Evolutionary conservation across 192 early-diverging fungal species (phyloP), one percentile per base, ranked within the genome.

Genomic region (Rhizophagus prolifer): DNA sequence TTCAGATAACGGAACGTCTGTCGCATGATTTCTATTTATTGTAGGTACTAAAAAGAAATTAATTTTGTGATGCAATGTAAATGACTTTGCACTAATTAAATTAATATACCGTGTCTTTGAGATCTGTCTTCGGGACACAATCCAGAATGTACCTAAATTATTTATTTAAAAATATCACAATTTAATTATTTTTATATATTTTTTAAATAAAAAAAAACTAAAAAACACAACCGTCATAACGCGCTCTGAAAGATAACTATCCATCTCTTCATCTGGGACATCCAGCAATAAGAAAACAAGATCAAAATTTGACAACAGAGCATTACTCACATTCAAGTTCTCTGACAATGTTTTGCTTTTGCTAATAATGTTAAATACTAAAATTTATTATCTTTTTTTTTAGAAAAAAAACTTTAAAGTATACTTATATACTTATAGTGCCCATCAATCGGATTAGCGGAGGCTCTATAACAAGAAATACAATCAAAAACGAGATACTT

Each of bases 401-500:
- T 34, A 19, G 10, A 36, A 19, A 65, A 19, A n/a, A 36, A 36
- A 67, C 9, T 31, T 67, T 5, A 16, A n/a, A 67, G 47, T 54
- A 16, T 54, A 54, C 14, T 2, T 47, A 14, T 13, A 26, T 34
- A 58, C 70, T 58, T 23, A n/a, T 96, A 96, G 70, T 92, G 91
- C 8, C 95, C 95, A 21, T 91, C 90, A 28, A 91, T 90, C 4
- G 95, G 95, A 70, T 96, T 96, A 8, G 95, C 95, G 0, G 95
- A 93, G 2, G 95, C 94, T 58, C 70, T 72, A 58, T 30, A 67
- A 41, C 14, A 21, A 36, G n/a, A 41, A 67, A 9, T 13, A 4
- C n/a, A 9, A 16, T 41, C 21, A 41, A 38, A 21, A 44, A 44
- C 10, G 10, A 44, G 10, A 44, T 44, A 12, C 41, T 44, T 7